Conservation (phyloP, 768 basidiomycete genomes). For the Boletus reticuloceps region DNA sequence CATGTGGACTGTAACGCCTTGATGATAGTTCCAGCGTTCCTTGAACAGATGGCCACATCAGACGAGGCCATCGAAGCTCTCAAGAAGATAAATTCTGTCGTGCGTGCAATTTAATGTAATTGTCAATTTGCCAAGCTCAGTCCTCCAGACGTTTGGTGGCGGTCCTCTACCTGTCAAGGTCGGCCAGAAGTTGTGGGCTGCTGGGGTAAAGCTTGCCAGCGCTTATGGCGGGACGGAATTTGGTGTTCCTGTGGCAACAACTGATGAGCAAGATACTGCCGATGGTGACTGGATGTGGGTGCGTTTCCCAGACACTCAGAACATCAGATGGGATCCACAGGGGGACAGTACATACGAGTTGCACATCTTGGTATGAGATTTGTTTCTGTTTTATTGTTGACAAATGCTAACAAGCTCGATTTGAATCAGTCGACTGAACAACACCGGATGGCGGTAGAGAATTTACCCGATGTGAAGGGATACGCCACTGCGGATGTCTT, state of each 20-base stretch:
- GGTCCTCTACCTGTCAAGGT: constrained; percentile 35
- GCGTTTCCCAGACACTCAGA: too few relatives aligned
- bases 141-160: constrained; percentile 22
- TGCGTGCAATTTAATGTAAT: constrained; percentile 14
- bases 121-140: too few relatives aligned
- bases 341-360: too few relatives aligned
- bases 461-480: constrained; percentile 37
- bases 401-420: too few relatives aligned
- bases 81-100: constrained; percentile 25
- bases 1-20: constrained; percentile 28
- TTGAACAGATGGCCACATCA: constrained; percentile 36
- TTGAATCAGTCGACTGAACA: not conserved
- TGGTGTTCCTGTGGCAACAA: constrained; percentile 5
- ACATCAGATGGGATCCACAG: too few relatives aligned
- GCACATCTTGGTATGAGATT: too few relatives aligned
- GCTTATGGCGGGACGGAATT: constrained; percentile 39
- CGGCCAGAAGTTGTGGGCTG: constrained; percentile 24
- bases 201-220: constrained; percentile 33
- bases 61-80: constrained; percentile 24
- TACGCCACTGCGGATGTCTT: constrained; percentile 43
- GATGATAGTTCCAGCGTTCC: constrained; percentile 37
- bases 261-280: constrained; percentile 10
- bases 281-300: not conserved
- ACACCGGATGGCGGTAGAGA: constrained; percentile 22
- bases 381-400: too few relatives aligned